phyloP scores from a whole-genome alignment of 1,284 basidiomycete genomes.

The Mycena citricolor region DNA sequence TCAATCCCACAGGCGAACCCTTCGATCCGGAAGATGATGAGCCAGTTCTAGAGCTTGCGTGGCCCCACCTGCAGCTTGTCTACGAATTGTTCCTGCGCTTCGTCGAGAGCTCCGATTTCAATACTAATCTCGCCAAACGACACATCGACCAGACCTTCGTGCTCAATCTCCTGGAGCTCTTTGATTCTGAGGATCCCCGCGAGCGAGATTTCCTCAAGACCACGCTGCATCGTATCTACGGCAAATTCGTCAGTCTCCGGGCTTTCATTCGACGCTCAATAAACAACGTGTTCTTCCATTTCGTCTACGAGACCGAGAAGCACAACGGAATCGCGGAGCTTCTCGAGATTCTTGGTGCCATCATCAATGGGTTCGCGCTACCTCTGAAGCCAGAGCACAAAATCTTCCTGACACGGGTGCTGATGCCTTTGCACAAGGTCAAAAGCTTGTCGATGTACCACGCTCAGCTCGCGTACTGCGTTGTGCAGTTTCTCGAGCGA shows the following conservation, averaged over 20 bases:
- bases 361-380: constrained; percentile 99
- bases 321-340: constrained; percentile 99
- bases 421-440: constrained; percentile 97
- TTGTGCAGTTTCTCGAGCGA: constrained; percentile 99
- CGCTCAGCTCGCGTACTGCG: constrained; percentile 97
- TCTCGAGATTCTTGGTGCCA: constrained; percentile 97
- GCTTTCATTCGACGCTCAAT: constrained; percentile 99
- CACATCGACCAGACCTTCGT: constrained; percentile 98
- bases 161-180: constrained; percentile 94
- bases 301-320: constrained; percentile 96
- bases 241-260: constrained; percentile 98
- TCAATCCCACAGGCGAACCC: constrained; percentile 96
- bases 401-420: constrained; percentile 94
- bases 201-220: constrained; percentile 99
- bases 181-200: constrained; percentile 98
- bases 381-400: constrained; percentile 99
- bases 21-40: constrained; percentile 99
- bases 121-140: constrained; percentile 96
- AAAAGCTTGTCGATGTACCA: constrained; percentile 97
- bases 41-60: constrained; percentile 97
- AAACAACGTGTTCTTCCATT: constrained; percentile 99
- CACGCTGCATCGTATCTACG: constrained; percentile 98
- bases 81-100: constrained; percentile 99
- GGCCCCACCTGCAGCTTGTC: constrained; percentile 99
- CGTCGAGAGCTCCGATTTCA: constrained; percentile 97